phyloP scores from a whole-genome alignment of 2,329 filamentous ascomycete genomes.

The Neonectria faginata region DNA sequence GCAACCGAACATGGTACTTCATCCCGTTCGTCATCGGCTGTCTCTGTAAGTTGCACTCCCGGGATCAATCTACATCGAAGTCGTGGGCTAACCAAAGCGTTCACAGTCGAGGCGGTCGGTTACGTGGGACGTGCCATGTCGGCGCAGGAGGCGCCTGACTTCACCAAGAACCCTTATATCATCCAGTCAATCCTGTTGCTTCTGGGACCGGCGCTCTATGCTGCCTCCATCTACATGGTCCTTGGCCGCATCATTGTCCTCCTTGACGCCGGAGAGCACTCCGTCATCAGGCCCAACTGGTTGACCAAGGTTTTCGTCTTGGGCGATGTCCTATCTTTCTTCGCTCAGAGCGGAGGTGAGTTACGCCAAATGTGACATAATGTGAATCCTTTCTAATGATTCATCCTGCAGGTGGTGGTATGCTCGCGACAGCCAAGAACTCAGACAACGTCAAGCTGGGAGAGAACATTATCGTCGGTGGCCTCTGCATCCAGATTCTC shows the following conservation, averaged over 20 bases:
- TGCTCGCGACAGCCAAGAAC: constrained; percentile 43
- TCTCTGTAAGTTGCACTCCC: constrained; percentile 53
- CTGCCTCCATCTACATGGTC: constrained; percentile 61
- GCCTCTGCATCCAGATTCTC: constrained; percentile 65
- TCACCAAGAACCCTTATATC: constrained; percentile 52
- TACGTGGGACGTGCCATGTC: constrained; percentile 65
- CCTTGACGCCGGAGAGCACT: constrained; percentile 53
- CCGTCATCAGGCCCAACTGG: constrained; percentile 57
- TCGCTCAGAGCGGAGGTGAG: constrained; percentile 47
- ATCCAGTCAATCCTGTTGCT: constrained; percentile 54
- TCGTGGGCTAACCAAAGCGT: no score
- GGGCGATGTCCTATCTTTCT: constrained; percentile 62
- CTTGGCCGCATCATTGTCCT: constrained; percentile 56
- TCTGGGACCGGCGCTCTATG: constrained; percentile 56
- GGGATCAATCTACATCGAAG: background rate
- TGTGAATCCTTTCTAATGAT: background rate
- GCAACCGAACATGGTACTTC: constrained; percentile 62
- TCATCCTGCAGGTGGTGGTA: constrained; percentile 35
- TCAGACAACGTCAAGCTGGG: constrained; percentile 50
- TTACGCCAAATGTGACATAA: background rate
- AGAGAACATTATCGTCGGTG: constrained; percentile 63
- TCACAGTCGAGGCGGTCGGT: constrained; percentile 45
- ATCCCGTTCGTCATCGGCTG: constrained; percentile 65
- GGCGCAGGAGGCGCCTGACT: constrained; percentile 53
- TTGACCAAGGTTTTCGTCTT: constrained; percentile 64